Base-by-base conservation (phyloP, 2,329 filamentous ascomycete genomes). In the Claviceps sp. region DNA sequence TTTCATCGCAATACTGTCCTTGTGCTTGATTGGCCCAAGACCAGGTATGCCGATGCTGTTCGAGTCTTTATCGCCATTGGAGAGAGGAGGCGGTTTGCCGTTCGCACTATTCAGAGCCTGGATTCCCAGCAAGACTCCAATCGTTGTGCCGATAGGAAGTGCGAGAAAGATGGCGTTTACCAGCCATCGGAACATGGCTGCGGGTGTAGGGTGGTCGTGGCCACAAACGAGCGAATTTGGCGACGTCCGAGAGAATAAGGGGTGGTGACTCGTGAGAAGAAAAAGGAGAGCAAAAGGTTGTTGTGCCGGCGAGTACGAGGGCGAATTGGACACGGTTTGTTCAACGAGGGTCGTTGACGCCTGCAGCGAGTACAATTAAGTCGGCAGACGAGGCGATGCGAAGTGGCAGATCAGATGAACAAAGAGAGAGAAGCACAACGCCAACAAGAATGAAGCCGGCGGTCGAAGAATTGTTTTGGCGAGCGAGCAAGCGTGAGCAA, bases 91-190 rank as follows among this genome's bases (percentile, higher is more conserved):
- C 37, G 63, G 54, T 51, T 72, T 64, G 38, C 74, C 74, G 2
- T 60, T 64, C 8, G 72, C 65, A 36, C 63, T 58, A 42, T 72
- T 68, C 46, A 69, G 63, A n/a, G 65, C 64, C 54, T 78, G 70
- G 38, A 78, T 60, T 9, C 73, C 74, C 38, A 78, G 62, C 24
- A 79, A 62, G 44, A 77, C 63, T 47, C 73, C 75, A 34, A 77
- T 57, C 9, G 73, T 75, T 51, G 70, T 67, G 53, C 68, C 74
- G 53, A 77, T 69, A 41, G 72, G 76, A 54, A 78, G 63, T 56
- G 70, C 70, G 54, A 78, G 58, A 48, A 79, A 68, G 58, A 66
- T 66, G 50, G 72, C 67, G 63, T 75, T 78, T 62, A 77, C 67
- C 53, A 78, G 60, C 61, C 73, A 71, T 56, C 65, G 60, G 51